These are phyloP conservation scores for Candida sp. DNA, from an alignment of 1,139 yeast species.

Conservation along the genomic window DNA sequence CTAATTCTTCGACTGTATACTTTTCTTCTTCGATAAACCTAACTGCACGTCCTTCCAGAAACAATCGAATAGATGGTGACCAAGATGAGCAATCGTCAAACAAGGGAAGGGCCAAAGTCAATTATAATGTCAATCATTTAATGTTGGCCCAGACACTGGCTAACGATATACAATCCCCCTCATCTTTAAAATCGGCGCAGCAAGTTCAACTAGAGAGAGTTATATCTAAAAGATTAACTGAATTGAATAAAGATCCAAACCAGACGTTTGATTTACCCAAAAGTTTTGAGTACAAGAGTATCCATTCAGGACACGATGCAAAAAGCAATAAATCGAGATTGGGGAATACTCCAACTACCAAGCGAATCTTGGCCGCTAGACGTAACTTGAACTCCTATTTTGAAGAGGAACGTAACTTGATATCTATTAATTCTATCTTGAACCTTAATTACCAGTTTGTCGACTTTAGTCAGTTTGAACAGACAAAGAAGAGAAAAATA, in stretches of 20 bases:
- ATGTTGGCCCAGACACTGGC: constrained; percentile 45
- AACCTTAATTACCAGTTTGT: constrained; percentile 40
- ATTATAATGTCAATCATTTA: constrained; percentile 42
- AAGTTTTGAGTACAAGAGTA: constrained; percentile 34
- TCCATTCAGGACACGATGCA: constrained; percentile 19
- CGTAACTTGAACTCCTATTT: constrained; percentile 45
- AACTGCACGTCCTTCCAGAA: constrained; percentile 33
- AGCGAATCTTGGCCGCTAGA: constrained; percentile 41
- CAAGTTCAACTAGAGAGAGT: constrained; percentile 42
- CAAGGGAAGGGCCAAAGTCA: constrained; percentile 37
- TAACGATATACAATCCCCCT: constrained; percentile 14
- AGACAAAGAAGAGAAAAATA: constrained; percentile 11
- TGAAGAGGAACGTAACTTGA: constrained; percentile 45
- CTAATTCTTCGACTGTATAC: constrained; percentile 37
- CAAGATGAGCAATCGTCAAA: constrained; percentile 14
- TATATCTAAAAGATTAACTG: constrained; percentile 34
- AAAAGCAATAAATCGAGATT: constrained; percentile 24
- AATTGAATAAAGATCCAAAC: constrained; percentile 26
- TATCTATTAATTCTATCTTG: constrained; percentile 40
- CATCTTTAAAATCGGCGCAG: constrained; percentile 40
- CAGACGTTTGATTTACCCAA: constrained; percentile 40
- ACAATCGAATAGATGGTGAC: constrained; percentile 13
- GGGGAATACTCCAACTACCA: constrained; percentile 46
- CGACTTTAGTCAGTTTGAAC: constrained; percentile 22
- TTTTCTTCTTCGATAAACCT: constrained; percentile 44